Conservation (phyloP, 805 yeast species). For the Lipomyces yamanashiensis region DNA sequence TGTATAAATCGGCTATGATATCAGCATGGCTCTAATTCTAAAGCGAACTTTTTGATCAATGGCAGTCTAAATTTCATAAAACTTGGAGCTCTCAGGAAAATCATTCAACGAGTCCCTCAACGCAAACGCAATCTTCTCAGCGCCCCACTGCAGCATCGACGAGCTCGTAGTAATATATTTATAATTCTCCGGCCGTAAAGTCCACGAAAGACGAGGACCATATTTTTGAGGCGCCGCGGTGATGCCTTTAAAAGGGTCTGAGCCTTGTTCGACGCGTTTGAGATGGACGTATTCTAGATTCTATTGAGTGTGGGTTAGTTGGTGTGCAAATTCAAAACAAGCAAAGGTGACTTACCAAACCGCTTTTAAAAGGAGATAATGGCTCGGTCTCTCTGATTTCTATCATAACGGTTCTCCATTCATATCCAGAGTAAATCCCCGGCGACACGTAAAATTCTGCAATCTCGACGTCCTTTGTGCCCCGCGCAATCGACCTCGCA, state of each 20-base stretch:
- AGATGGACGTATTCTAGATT: conserved; percentile 13
- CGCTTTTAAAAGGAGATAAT: conserved; percentile 1
- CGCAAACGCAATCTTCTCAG: conserved; percentile 1
- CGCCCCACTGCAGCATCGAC: conserved; percentile 11
- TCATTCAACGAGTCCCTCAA: conserved; percentile 3
- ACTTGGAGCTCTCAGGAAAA: conserved; percentile 13
- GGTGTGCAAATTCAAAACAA: background rate
- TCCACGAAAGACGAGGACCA: conserved; percentile 11
- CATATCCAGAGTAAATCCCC: conserved; percentile 13
- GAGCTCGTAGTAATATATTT: background rate
- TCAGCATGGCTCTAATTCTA: too few relatives aligned
- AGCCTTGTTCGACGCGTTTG: conserved; percentile 11
- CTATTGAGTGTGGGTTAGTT: background rate
- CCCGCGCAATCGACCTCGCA: conserved; percentile 1
- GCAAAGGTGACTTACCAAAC: background rate
- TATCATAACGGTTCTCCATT: conserved; percentile 11
- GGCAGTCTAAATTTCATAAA: background rate
- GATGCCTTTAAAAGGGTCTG: background rate
- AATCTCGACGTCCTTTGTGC: conserved; percentile 7
- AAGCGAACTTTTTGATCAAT: too few relatives aligned
- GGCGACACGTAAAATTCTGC: conserved; percentile 11
- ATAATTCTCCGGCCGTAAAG: conserved; percentile 7
- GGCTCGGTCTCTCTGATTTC: conserved; percentile 10
- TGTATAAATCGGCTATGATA: too few relatives aligned
- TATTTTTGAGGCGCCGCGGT: conserved; percentile 8